phyloP scores from a whole-genome alignment of 805 yeast genomes.

The Cephaloascus albidus region DNA sequence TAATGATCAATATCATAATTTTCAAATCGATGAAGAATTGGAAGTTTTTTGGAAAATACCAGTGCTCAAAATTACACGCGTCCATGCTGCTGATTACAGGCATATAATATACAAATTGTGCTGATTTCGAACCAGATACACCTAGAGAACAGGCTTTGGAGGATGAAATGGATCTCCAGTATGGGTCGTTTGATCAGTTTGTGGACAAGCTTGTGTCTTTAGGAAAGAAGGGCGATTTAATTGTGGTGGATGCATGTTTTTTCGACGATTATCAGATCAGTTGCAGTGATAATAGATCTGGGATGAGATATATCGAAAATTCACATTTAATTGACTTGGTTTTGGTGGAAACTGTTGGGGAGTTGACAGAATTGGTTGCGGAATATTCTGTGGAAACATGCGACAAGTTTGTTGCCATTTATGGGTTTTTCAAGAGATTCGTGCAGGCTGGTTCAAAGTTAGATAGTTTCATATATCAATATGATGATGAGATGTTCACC shows the following conservation, averaged over 20 bases:
- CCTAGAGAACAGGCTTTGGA: no score
- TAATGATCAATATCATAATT: no score
- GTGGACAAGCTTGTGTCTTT: neutral
- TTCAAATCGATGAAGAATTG: no score
- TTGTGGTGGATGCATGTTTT: neutral
- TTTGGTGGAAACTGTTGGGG: neutral
- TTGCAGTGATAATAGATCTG: neutral
- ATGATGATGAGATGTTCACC: no score
- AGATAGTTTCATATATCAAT: neutral
- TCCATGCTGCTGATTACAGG: no score
- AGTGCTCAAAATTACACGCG: no score
- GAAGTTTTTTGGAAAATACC: no score
- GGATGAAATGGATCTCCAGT: neutral
- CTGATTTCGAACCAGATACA: no score
- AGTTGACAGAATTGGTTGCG: neutral
- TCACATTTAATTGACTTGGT: neutral
- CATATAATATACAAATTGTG: no score
- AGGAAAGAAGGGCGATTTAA: neutral
- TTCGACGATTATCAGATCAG: neutral
- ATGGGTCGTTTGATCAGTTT: neutral
- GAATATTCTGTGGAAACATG: neutral
- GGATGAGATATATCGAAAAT: neutral
- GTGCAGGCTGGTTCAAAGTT: neutral
- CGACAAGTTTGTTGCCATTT: neutral
- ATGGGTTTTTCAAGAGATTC: neutral